A percentile compares a stretch with the other conserved stretches of the same genome.
Evolutionary conservation across 345 rosid genomes (phyloP).

Genomic region (Lenwebbia sp.): DNA sequence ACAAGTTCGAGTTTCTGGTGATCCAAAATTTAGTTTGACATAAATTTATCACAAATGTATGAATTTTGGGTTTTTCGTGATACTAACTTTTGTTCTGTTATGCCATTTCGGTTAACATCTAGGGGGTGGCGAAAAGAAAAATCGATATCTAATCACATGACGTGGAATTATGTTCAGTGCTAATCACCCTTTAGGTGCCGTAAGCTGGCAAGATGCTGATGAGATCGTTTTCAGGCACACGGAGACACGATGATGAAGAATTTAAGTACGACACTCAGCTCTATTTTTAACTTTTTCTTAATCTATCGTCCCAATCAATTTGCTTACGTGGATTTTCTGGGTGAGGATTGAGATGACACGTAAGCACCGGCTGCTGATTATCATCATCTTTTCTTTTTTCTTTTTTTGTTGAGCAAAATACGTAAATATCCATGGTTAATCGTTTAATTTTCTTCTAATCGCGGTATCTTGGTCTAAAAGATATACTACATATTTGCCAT

Average conservation of each 20-base stretch:
- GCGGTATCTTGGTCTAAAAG: no score
- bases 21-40: accelerated
- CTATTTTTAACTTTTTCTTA: background rate
- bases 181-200: background rate
- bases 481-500: no score
- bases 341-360: background rate
- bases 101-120: background rate
- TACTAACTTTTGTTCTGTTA: background rate
- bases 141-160: background rate
- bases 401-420: background rate
- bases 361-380: background rate
- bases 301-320: background rate
- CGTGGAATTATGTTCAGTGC: background rate
- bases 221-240: background rate
- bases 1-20: no score
- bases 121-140: no score
- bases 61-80: background rate
- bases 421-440: no score
- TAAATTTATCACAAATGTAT: accelerated
- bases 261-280: background rate
- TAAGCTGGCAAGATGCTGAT: background rate
- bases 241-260: background rate
- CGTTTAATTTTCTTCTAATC: no score
- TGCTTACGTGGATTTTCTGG: background rate
- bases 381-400: background rate